These are phyloP conservation scores for Phoenix dactylifera DNA, from an alignment of 176 grass and related monocot genomes.

Conservation along the genomic window DNA sequence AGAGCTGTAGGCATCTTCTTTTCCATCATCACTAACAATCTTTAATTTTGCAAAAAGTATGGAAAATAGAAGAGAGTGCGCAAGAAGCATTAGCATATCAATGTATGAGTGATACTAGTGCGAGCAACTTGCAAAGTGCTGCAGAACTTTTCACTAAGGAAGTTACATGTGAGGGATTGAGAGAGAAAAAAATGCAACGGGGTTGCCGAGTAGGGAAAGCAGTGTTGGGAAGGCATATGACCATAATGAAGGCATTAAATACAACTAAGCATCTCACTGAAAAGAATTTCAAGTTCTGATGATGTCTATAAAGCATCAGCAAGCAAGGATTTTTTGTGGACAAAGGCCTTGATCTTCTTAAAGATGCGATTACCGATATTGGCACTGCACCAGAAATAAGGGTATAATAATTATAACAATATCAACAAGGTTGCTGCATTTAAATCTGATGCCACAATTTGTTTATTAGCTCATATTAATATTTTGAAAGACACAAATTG, in stretches of 20 bases:
- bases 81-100: neutral
- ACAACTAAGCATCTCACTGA: neutral
- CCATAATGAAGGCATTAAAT: too few species aligned
- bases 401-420: neutral
- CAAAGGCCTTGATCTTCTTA: constrained; percentile 1
- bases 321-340: constrained; percentile 2
- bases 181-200: too few species aligned
- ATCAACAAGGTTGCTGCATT: too few species aligned
- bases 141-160: too few species aligned
- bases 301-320: constrained; percentile 2
- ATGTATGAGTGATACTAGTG: too few species aligned
- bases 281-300: neutral
- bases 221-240: too few species aligned
- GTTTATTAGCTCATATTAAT: too few species aligned
- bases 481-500: too few species aligned
- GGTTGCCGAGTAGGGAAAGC: too few species aligned
- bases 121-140: too few species aligned
- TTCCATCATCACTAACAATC: constrained; percentile 4
- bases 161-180: too few species aligned
- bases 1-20: neutral
- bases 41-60: neutral
- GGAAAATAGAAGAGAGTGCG: neutral
- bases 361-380: neutral
- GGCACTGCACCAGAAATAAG: neutral
- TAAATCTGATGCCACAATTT: too few species aligned